phyloP scores from a whole-genome alignment of 2,329 filamentous ascomycete genomes.

The Epichloe gansuensis region DNA sequence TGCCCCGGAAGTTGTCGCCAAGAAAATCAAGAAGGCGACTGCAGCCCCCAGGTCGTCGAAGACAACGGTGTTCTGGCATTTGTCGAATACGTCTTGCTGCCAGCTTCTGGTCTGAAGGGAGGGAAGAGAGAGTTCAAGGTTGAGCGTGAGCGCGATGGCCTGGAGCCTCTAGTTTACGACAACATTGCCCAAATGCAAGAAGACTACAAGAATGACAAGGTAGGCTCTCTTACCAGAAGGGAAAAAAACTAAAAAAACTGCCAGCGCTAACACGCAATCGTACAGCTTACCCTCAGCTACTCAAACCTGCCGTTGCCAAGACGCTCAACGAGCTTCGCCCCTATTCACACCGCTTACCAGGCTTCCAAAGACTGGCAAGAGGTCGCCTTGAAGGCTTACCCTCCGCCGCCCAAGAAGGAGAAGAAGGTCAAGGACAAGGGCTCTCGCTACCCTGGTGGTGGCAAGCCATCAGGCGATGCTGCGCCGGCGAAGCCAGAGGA shows the following conservation, averaged over 20 bases:
- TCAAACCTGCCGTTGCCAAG: slow-evolving; percentile 73
- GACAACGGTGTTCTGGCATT: slow-evolving; percentile 82
- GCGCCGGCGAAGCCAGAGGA: neutral
- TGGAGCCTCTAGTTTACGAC: slow-evolving; percentile 70
- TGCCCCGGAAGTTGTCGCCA: slow-evolving; percentile 56
- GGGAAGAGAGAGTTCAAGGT: slow-evolving; percentile 55
- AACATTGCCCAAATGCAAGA: slow-evolving; percentile 61
- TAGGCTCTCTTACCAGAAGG: slow-evolving; percentile 30
- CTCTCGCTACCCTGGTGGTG: slow-evolving; percentile 43
- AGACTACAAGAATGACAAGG: slow-evolving; percentile 69
- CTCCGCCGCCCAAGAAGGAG: slow-evolving; percentile 55
- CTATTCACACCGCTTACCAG: slow-evolving; percentile 65
- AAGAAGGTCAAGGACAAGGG: slow-evolving; percentile 72
- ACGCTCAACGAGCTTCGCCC: slow-evolving; percentile 65
- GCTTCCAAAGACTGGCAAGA: slow-evolving; percentile 65
- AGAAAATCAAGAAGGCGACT: slow-evolving; percentile 79
- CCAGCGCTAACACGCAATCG: neutral
- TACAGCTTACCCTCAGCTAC: slow-evolving; percentile 66
- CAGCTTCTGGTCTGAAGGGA: slow-evolving; percentile 51
- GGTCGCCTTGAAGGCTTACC: slow-evolving; percentile 64
- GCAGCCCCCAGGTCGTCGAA: slow-evolving; percentile 63
- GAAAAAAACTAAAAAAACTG: no score
- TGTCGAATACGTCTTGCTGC: slow-evolving; percentile 76
- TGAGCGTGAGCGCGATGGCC: slow-evolving; percentile 47
- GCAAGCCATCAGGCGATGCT: neutral